Base-by-base conservation (phyloP, 805 yeast species). In the Lipomyces japonicus region DNA sequence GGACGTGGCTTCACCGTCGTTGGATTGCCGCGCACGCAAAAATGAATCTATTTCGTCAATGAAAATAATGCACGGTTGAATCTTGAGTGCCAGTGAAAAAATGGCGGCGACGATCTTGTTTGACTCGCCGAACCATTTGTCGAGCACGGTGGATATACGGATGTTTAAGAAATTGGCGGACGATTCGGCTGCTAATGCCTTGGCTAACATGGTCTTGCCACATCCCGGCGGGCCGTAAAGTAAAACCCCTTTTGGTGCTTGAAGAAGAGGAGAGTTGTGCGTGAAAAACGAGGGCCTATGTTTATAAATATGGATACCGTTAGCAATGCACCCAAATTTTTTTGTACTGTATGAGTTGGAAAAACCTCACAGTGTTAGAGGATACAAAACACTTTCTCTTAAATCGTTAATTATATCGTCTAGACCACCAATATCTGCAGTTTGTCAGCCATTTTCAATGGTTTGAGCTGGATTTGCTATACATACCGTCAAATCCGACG, bases 161-260 rank as follows among this genome's bases (percentile, higher is more conserved):
- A 91, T 84, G 61, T 90, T 88, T 43, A 91, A 77, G 69, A 91
- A 91, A 60, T 83, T 88, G 0, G 97, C 97, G 0, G 87, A 88
- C 58, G 95, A 82, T 66, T 90, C 96, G 48, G 80, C 77, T 1
- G 97, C 97, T 34, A 91, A 76, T 0, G 97, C 97, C 68, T 90
- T 91, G 7, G 97, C 97, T 60, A 91, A 73, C 96, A 91, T 87
- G 2, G 97, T 91, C 69, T 91, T 91, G 48, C 97, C 97, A 67
- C 97, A 91, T 0, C 97, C 97, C 0, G 97, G 97, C 2, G 97
- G 97, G 0, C 97, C 97, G 64, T 87, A 82, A 42, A 90, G 74
- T 31, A 91, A 70, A 2, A 91, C 97, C 36, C 98, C 98, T 63
- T 87, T 89, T 1, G 98, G 98, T 1, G 96, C 91, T 63, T 85